Evolutionary conservation across 139 green algal species (phyloP), one percentile per base, ranked within the genome.

Genomic region (Asterochloris erici): DNA sequence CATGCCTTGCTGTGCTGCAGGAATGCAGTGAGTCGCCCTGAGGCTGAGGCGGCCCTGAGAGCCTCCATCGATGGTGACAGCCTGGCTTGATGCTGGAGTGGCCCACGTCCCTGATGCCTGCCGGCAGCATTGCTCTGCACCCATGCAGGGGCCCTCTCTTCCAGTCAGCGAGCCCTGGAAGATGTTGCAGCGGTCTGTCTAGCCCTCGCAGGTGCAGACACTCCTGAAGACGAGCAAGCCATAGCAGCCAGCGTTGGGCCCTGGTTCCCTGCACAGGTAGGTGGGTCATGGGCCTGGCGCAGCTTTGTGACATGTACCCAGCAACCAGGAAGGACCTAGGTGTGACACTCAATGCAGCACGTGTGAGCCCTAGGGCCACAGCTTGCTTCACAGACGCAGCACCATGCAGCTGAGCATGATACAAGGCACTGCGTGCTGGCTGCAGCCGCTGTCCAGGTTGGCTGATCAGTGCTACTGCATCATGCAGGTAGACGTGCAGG

Each of bases 191-290:
- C 63, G 14, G 54, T 73, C 27, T 81, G 77, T 63, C 28, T 81
- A 27, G 77, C 62, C 15, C 68, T 81, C 62, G 77, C 77, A 73
- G 77, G 77, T 17, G 77, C 69, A 28, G 77, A 81, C 28, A 74
- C 63, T 0, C 77, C 63, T 16, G 13, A 81, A 73, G 77, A 74
- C 10, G 28, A 81, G n/a, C n/a, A n/a, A 64, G 77, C 77, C 10
- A 47, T 73, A 10, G 69, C 60, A 47, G 54, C 54, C 47, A 62
- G 60, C 60, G 68, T 80, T 14, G 9, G 23, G 13, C n/a, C n/a
- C 26, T 80, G 76, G 76, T 80, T 80, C n/a, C 60, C 76, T n/a
- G 60, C 19, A 11, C 29, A 80, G 29, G 76, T 80, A 80, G 76
- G 60, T 80, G 68, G n/a, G 76, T 70, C 23, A 21, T 15, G 17